Percentiles rank a stretch among this genome's conserved stretches.
These are phyloP conservation scores for Brassica hybrid DNA, from an alignment of 441 rosid genomes.

Conservation along the genomic window DNA sequence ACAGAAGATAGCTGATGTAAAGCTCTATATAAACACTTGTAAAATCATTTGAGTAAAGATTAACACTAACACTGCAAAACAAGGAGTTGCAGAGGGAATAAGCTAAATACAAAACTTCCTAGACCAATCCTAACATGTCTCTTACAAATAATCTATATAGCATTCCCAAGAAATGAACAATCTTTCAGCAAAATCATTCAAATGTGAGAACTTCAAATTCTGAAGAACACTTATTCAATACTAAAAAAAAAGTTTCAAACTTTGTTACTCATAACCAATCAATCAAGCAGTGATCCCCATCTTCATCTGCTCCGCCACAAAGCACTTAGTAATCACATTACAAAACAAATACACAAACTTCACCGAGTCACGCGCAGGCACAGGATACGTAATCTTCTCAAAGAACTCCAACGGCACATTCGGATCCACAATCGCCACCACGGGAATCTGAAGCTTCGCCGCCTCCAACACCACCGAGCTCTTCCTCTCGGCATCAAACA, in stretches of 20 bases:
- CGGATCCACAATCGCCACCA: constrained; percentile 89
- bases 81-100: too few relatives aligned
- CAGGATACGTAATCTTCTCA: constrained; percentile 82
- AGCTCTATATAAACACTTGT: too few relatives aligned
- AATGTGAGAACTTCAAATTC: constrained; percentile 13
- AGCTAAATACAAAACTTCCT: background rate
- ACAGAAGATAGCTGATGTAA: too few relatives aligned
- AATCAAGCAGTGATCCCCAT: constrained; percentile 36
- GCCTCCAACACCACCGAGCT: constrained; percentile 88
- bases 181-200: background rate
- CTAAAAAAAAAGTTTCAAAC: constrained; percentile 20
- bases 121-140: background rate
- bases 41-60: too few relatives aligned
- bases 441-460: constrained; percentile 76
- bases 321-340: constrained; percentile 88
- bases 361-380: constrained; percentile 92
- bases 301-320: constrained; percentile 79
- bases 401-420: constrained; percentile 81
- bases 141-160: background rate
- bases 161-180: constrained; percentile 11
- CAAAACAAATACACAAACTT: constrained; percentile 96
- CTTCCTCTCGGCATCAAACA: constrained; percentile 86
- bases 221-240: constrained; percentile 31
- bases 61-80: too few relatives aligned
- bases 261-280: background rate